A percentile compares a stretch with the other conserved stretches of the same genome.
phyloP scores from a whole-genome alignment of 2,329 filamentous ascomycete genomes.

The Ophiocordyceps polyrhachis-furcata region DNA sequence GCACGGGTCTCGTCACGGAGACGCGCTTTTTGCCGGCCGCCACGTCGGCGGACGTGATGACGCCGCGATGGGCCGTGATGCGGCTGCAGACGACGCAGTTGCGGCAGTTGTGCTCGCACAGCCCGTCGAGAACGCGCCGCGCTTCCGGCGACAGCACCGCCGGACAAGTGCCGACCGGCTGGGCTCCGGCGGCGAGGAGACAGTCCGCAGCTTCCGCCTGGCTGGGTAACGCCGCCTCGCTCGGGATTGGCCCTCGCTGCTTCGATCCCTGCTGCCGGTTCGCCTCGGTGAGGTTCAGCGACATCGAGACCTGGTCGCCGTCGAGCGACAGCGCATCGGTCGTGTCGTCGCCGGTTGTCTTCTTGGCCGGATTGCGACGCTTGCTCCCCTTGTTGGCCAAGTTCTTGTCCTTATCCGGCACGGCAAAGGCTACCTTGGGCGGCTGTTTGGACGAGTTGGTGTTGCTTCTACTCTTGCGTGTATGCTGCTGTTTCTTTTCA shows the following conservation, averaged over 20 bases:
- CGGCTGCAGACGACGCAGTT: slow-evolving; percentile 40
- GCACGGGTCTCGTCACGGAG: slow-evolving; percentile 43
- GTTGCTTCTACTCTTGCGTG: slow-evolving; percentile 10
- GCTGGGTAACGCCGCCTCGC: not conserved
- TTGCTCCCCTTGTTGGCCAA: slow-evolving; percentile 24
- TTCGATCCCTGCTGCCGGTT: not conserved
- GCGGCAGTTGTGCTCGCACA: slow-evolving; percentile 34
- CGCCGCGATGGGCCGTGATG: slow-evolving; percentile 26
- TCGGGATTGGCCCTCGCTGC: not conserved
- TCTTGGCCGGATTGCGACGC: slow-evolving; percentile 9
- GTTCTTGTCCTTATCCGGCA: slow-evolving; percentile 17
- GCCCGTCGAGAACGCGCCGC: slow-evolving; percentile 30
- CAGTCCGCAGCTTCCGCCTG: slow-evolving; percentile 5
- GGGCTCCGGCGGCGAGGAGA: slow-evolving; percentile 12
- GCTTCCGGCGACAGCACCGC: slow-evolving; percentile 31
- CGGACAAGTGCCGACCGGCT: not conserved
- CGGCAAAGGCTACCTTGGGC: slow-evolving; percentile 21
- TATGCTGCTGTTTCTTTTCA: slow-evolving; percentile 7
- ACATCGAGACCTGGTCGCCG: slow-evolving; percentile 14
- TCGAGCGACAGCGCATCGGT: slow-evolving; percentile 17
- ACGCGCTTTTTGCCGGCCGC: slow-evolving; percentile 36
- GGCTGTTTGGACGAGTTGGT: slow-evolving; percentile 8
- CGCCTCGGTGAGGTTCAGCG: slow-evolving; percentile 12
- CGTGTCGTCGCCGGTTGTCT: slow-evolving; percentile 12
- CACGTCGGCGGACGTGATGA: slow-evolving; percentile 18